Percentiles rank a stretch among this genome's conserved stretches.
phyloP scores from a whole-genome alignment of 139 green algal species.

The Monoraphidium neglectum region DNA sequence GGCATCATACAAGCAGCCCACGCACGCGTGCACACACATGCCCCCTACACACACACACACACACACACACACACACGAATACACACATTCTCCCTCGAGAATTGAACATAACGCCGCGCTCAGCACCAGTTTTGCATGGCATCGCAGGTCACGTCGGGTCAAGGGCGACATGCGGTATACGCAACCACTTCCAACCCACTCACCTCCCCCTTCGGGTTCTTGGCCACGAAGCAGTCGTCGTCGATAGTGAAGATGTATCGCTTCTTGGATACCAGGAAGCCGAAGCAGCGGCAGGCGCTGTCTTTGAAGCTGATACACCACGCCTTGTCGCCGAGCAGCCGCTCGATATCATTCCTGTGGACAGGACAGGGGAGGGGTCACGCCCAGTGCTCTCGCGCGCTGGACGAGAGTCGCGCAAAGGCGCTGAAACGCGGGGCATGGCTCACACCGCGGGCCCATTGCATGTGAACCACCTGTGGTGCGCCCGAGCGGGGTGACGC shows the following conservation, averaged over 20 bases:
- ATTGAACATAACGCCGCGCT: too few relatives aligned
- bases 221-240: constrained; percentile 95
- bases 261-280: constrained; percentile 94
- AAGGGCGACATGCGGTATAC: background rate
- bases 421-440: background rate
- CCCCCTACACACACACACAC: too few relatives aligned
- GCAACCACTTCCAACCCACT: background rate
- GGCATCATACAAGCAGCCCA: too few relatives aligned
- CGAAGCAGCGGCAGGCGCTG: constrained; percentile 93
- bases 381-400: background rate
- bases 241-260: constrained; percentile 98
- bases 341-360: constrained; percentile 89
- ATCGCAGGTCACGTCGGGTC: too few relatives aligned
- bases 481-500: too few relatives aligned
- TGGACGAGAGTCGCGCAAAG: background rate
- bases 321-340: constrained; percentile 91
- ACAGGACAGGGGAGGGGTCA: too few relatives aligned
- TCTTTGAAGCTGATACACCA: constrained; percentile 98
- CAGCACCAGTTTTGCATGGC: too few relatives aligned
- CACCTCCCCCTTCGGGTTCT: constrained; percentile 53
- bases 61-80: too few relatives aligned
- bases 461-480: too few relatives aligned
- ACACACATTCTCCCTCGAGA: constrained; percentile 1
- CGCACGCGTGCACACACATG: too few relatives aligned
- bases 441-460: too few relatives aligned